Evolutionary conservation across 495 filamentous ascomycete species (phyloP).

Genomic region (Podospora sp.): DNA sequence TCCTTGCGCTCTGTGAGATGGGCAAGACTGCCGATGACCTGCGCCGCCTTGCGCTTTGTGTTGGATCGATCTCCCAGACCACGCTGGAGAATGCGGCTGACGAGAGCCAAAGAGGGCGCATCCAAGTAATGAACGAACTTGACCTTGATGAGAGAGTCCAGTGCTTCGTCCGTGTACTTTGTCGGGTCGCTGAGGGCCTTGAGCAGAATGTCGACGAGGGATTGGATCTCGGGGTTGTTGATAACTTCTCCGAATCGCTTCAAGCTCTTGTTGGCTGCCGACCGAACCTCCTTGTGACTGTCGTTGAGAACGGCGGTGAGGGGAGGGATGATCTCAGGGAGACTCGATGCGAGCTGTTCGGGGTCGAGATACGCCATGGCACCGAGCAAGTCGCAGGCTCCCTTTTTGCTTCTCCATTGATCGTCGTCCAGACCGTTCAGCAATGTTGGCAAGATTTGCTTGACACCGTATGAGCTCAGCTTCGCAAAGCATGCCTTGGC

Average conservation of each 20-base stretch:
- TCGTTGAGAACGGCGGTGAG: slow-evolving; percentile 92
- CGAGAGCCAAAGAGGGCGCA: slow-evolving; percentile 89
- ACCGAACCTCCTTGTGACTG: slow-evolving; percentile 94
- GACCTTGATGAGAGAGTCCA: slow-evolving; percentile 93
- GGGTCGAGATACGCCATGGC: slow-evolving; percentile 98
- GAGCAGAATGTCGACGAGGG: slow-evolving; percentile 82
- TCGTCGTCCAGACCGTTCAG: slow-evolving; percentile 91
- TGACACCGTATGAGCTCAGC: slow-evolving; percentile 93
- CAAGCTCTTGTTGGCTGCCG: slow-evolving; percentile 89
- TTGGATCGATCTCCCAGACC: slow-evolving; percentile 86
- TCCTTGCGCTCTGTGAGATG: slow-evolving; percentile 97
- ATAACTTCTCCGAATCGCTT: slow-evolving; percentile 98
- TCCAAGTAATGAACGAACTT: slow-evolving; percentile 96
- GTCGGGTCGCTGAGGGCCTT: slow-evolving; percentile 97
- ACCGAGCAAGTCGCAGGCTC: slow-evolving; percentile 91
- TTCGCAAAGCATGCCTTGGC: slow-evolving; percentile 92
- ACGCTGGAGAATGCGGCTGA: slow-evolving; percentile 92
- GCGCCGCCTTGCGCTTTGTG: slow-evolving; percentile 92
- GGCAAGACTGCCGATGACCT: slow-evolving; percentile 95
- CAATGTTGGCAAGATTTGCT: slow-evolving; percentile 87
- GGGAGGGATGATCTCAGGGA: slow-evolving; percentile 95
- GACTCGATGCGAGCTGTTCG: slow-evolving; percentile 84
- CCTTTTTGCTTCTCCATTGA: slow-evolving; percentile 98
- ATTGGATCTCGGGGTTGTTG: slow-evolving; percentile 94
- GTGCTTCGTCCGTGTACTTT: slow-evolving; percentile 92